Evolutionary conservation across 345 rosid genomes (phyloP).

Genomic region (Euphorbia tirucalli): DNA sequence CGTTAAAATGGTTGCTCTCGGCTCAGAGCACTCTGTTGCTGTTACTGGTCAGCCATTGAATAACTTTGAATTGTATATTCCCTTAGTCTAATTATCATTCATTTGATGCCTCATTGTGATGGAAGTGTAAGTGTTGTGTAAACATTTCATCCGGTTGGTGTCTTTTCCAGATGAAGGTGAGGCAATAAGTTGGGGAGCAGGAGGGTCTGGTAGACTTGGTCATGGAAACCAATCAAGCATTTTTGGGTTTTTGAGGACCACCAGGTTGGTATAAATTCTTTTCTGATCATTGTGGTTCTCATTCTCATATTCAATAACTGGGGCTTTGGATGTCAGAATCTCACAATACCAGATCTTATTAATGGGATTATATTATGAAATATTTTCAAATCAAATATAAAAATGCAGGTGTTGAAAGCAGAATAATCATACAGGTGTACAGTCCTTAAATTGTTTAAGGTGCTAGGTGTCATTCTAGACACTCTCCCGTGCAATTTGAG

Average conservation of each 20-base stretch:
- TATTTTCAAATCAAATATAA: neutral
- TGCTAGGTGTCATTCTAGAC: neutral
- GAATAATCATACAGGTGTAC: too few relatives aligned
- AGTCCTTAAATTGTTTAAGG: neutral
- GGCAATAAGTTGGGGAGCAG: constrained; percentile 91
- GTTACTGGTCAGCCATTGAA: constrained; percentile 60
- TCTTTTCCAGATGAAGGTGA: constrained; percentile 61
- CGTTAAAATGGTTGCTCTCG: constrained; percentile 68
- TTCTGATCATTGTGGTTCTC: constrained; percentile 8
- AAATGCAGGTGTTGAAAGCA: neutral
- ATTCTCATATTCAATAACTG: neutral
- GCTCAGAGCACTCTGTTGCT: constrained; percentile 89
- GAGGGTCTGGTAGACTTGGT: constrained; percentile 85
- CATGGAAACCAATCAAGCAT: constrained; percentile 73
- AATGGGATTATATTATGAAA: constrained; percentile 2
- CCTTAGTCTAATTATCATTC: constrained; percentile 3
- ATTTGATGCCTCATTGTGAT: neutral
- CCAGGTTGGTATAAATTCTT: constrained; percentile 45
- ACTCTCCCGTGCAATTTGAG: neutral
- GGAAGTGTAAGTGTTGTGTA: constrained; percentile 3
- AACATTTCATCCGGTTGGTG: constrained; percentile 10
- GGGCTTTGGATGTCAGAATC: neutral
- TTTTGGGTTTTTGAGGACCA: constrained; percentile 61
- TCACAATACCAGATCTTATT: neutral
- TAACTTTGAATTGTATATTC: constrained; percentile 12